Evolutionary conservation across 2,329 filamentous ascomycete genomes (phyloP).

Genomic region (Davidsoniella australis): DNA sequence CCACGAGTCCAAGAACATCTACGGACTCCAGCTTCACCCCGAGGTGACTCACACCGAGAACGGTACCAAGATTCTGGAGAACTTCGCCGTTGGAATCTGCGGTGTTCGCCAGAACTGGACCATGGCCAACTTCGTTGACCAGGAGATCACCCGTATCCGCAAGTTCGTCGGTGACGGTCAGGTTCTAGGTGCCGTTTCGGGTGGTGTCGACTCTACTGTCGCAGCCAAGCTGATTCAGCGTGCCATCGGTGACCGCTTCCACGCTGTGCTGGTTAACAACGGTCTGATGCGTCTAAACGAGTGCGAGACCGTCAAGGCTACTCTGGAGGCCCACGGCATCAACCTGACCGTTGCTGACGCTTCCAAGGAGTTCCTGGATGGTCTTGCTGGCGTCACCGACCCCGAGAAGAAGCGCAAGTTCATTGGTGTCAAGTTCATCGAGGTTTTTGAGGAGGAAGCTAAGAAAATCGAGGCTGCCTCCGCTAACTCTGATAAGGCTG

Average conservation of each 20-base stretch:
- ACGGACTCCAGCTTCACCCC: constrained; percentile 78
- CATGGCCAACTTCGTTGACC: constrained; percentile 67
- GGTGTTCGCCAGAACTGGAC: constrained; percentile 61
- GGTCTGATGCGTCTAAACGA: constrained; percentile 77
- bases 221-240: constrained; percentile 72
- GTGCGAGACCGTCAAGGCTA: constrained; percentile 64
- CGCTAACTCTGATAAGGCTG: constrained; percentile 46
- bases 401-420: constrained; percentile 86
- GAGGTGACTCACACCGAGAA: constrained; percentile 57
- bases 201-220: constrained; percentile 82
- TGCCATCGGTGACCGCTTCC: constrained; percentile 68
- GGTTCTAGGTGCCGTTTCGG: constrained; percentile 39
- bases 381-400: constrained; percentile 56
- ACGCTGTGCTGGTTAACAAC: constrained; percentile 73
- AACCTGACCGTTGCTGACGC: constrained; percentile 80
- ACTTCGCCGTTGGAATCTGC: constrained; percentile 77
- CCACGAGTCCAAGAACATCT: constrained; percentile 52
- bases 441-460: constrained; percentile 66
- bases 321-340: constrained; percentile 62
- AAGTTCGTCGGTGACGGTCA: constrained; percentile 69
- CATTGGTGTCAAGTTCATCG: constrained; percentile 53
- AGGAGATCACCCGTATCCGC: constrained; percentile 67
- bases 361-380: constrained; percentile 55
- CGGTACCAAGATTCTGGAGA: constrained; percentile 55
- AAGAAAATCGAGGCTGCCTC: constrained; percentile 30